Percentiles rank a stretch among this genome's conserved stretches.
Conservation (phyloP, 2,329 filamentous ascomycete species). For the Claviceps capensis region DNA sequence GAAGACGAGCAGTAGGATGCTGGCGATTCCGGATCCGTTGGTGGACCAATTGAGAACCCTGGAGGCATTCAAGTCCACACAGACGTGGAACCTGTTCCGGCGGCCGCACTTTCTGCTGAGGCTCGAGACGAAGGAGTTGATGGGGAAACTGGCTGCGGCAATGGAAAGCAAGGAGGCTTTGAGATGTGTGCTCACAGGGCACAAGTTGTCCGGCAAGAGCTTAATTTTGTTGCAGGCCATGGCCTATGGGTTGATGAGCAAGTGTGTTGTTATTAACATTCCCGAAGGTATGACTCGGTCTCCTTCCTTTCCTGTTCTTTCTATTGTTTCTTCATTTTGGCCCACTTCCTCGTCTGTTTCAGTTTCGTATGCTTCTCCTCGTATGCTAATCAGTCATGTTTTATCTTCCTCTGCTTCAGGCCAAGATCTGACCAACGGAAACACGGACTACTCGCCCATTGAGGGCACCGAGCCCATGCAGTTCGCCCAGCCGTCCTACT, state of each 20-base stretch:
- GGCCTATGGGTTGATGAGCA: slow-evolving; percentile 64
- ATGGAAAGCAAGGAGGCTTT: slow-evolving; percentile 37
- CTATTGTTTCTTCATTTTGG: background rate
- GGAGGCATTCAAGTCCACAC: slow-evolving; percentile 81
- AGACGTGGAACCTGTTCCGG: slow-evolving; percentile 79
- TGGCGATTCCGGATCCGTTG: slow-evolving; percentile 52
- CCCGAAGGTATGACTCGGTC: slow-evolving; percentile 57
- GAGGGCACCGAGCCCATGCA: slow-evolving; percentile 40
- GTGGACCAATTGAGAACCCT: slow-evolving; percentile 72
- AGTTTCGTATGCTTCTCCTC: background rate
- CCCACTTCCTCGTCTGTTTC: background rate
- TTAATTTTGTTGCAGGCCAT: slow-evolving; percentile 73
- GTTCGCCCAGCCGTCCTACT: slow-evolving; percentile 71
- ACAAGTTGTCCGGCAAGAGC: slow-evolving; percentile 71
- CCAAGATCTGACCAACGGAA: slow-evolving; percentile 66
- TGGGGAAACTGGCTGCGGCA: slow-evolving; percentile 45
- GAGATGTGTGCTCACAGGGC: slow-evolving; percentile 58
- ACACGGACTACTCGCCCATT: slow-evolving; percentile 67
- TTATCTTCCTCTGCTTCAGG: slow-evolving; percentile 23
- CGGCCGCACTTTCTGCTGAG: slow-evolving; percentile 68
- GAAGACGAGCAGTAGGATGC: slow-evolving; percentile 51
- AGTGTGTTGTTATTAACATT: slow-evolving; percentile 80
- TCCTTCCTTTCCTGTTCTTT: background rate
- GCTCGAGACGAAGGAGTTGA: slow-evolving; percentile 61
- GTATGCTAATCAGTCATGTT: background rate